These are phyloP conservation scores for Xylaria flabelliformis DNA, from an alignment of 495 filamentous ascomycete genomes.

Conservation along the genomic window DNA sequence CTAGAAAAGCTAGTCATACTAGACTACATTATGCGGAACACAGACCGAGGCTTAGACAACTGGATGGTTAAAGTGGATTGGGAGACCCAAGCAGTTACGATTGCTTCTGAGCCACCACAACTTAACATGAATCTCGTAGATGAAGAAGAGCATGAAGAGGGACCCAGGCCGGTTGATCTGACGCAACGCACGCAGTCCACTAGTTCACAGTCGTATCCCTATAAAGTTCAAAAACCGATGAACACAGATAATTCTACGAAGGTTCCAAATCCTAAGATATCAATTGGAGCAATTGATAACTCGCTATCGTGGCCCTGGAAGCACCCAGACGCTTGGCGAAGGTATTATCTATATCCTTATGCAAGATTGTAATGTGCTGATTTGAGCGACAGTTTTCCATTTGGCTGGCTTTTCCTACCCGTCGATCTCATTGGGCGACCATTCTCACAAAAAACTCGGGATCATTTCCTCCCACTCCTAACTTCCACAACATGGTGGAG, in stretches of 20 bases:
- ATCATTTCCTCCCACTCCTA: constrained; percentile 91
- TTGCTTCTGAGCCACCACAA: constrained; percentile 81
- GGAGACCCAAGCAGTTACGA: constrained; percentile 78
- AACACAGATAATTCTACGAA: constrained; percentile 64
- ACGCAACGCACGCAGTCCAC: constrained; percentile 51
- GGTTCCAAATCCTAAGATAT: constrained; percentile 65
- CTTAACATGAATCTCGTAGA: constrained; percentile 59
- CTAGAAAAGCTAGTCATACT: constrained; percentile 97
- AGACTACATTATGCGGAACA: constrained; percentile 99
- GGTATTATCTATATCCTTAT: constrained; percentile 38
- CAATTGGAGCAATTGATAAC: constrained; percentile 95
- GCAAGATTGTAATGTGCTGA: constrained; percentile 29
- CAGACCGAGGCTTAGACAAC: constrained; percentile 94
- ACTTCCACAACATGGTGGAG: constrained; percentile 97
- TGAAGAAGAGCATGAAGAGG: constrained; percentile 58
- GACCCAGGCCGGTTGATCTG: constrained; percentile 65
- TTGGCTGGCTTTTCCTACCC: constrained; percentile 97
- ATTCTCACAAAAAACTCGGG: constrained; percentile 88
- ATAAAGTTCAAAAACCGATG: constrained; percentile 85
- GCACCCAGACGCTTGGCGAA: constrained; percentile 87
- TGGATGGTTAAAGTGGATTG: constrained; percentile 99
- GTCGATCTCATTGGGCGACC: constrained; percentile 96
- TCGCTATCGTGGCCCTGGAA: constrained; percentile 99
- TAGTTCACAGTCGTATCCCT: constrained; percentile 66
- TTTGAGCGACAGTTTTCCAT: constrained; percentile 74